Evolutionary conservation across 257 asterid species (phyloP), one percentile per base, ranked within the genome.

Genomic region (Capsicum chinense): DNA sequence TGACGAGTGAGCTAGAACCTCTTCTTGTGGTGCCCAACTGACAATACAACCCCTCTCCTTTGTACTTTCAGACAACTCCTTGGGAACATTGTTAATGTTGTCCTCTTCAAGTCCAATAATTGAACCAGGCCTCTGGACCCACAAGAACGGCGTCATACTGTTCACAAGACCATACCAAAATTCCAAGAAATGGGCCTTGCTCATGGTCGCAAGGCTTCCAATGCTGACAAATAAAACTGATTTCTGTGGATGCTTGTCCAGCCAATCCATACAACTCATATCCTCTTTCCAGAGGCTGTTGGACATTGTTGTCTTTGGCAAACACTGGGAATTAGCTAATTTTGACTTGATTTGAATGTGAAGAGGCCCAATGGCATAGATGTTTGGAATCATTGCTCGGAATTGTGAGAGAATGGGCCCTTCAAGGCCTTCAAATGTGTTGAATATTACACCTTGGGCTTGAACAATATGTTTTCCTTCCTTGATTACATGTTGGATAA

Each of bases 211-310:
- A 14, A 85, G 47, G 69, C 90, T 87, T 39, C 88, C 90, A 52
- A 87, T 85, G 78, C 90, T 87, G 3, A 85, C 87, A 48, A 83
- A 87, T 47, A 87, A 35, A 5, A 87, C 90, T 2, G 90, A 87
- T 26, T 71, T 79, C 2, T 21, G 13, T 1, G 83, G 33, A 16
- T 87, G 90, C 21, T 39, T 17, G 15, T 83, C 81, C 1, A 87
- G 86, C 90, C 88, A 87, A 35, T 58, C 48, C 70, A 87, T 44
- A 19, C 86, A 85, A 15, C 64, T 78, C 21, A 56, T 7, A 44
- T 87, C 90, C 33, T 84, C 86, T 33, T 79, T 66, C 74, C 70
- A 70, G 9, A 87, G 67, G 42, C 85, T 84, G 42, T 70, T 83
- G 10, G 85, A 62, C 9, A 33, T 35, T 11, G 83, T 0, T 14